Base-by-base conservation (phyloP, 345 rosid genomes). In the Citrus australasica region DNA sequence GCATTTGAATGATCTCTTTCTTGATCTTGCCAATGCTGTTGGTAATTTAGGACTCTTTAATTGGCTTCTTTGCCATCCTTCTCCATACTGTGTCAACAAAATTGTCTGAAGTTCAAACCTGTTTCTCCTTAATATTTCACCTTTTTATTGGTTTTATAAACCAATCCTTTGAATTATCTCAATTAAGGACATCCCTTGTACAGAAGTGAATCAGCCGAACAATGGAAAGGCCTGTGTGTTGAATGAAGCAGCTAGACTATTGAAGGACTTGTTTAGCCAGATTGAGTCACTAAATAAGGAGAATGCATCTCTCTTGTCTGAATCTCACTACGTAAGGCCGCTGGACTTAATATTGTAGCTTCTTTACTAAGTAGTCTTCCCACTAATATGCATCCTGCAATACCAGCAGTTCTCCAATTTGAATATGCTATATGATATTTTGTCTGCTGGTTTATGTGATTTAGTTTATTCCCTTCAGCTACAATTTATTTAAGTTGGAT, bases 1-100 rank as follows among this genome's bases (percentile, higher is more conserved):
- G 85, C 98, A 92, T 78, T 84, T 96, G 90, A 96, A 94, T 81
- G 98, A 92, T 33, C 94, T 92, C 51, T 96, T 96, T 81, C 77
- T 88, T 79, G 93, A 92, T 69, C 90, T 96, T 75, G 97, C 92
- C 30, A 80, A 65, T 76, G 88, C 91, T 37, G 90, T 97, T 35
- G 98, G 99, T 94, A 92, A 76, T 3, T 74, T 76, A 6, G 65
- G 19, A 5, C 67, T 73, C 79, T 65, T 70, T 65, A 56, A 67
- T 65, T 11, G 9, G 60, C 33, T 71, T 53, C 56, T 56, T 32
- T 37, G 58, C 30, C 55, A 37, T 14, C 69, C 68, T 32, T n/a
- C 70, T 19, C 27, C 2, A 14, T n/a, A 51, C 48, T 4, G 0
- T 53, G 53, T 67, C 66, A 35, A 53, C 61, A 64, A 48, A 22